phyloP scores from a whole-genome alignment of 2,329 filamentous ascomycete species.

The Thelonectria rubi region DNA sequence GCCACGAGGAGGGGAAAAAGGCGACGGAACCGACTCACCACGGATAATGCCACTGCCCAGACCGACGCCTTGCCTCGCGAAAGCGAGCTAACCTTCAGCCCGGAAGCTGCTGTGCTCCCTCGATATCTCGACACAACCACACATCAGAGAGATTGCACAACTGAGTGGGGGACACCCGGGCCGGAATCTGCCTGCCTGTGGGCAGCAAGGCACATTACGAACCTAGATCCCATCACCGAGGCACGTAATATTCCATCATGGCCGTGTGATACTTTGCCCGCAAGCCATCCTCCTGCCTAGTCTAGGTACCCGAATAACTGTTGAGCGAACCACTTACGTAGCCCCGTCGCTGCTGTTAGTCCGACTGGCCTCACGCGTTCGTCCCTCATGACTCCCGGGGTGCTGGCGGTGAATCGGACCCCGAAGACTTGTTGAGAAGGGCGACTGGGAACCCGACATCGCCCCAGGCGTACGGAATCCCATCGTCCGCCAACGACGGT shows the following conservation, averaged over 20 bases:
- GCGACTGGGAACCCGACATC: neutral
- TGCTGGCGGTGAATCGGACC: conserved; percentile 18
- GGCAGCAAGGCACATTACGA: neutral
- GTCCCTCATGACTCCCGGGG: conserved; percentile 13
- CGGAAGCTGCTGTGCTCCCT: conserved; percentile 30
- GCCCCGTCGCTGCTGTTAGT: conserved; percentile 9
- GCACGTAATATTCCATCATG: neutral
- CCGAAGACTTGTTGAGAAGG: conserved; percentile 3
- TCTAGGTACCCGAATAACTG: neutral
- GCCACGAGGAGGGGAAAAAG: neutral
- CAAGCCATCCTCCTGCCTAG: neutral
- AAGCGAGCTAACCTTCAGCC: conserved; percentile 36
- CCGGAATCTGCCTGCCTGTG: neutral
- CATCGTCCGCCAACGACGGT: too few species aligned
- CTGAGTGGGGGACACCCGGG: neutral
- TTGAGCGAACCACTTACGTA: conserved; percentile 4
- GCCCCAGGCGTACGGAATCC: conserved; percentile 7
- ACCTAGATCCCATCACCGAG: neutral
- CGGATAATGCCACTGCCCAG: conserved; percentile 5
- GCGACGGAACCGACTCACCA: neutral
- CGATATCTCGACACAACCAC: neutral
- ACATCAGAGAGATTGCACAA: neutral
- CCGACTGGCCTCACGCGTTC: conserved; percentile 8
- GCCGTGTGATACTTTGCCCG: neutral
- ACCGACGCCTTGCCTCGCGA: conserved; percentile 33